phyloP scores from a whole-genome alignment of 352 stramenopile species.

The Pythium phragmiticola region DNA sequence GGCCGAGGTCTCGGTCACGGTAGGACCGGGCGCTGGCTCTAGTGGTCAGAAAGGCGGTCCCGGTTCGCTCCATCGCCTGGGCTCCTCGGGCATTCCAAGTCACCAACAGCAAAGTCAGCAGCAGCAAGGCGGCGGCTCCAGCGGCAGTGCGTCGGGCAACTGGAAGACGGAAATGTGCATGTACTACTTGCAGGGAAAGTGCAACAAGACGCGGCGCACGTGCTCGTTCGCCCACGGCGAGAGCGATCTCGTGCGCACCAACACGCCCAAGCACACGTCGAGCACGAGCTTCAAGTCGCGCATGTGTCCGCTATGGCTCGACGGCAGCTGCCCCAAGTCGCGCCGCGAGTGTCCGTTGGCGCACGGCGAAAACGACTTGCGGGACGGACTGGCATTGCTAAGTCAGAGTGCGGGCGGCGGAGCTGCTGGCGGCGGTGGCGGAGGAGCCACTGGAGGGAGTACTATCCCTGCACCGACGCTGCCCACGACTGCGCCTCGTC shows the following conservation, averaged over 20 bases:
- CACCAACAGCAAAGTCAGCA: conserved; percentile 27
- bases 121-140: conserved; percentile 11
- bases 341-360: conserved; percentile 75
- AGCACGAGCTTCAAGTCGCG: conserved; percentile 71
- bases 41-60: conserved; percentile 4
- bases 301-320: conserved; percentile 75
- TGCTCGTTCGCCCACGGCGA: conserved; percentile 87
- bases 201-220: conserved; percentile 86
- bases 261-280: conserved; percentile 34
- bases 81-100: conserved; percentile 17
- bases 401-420: conserved; percentile 15
- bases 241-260: conserved; percentile 62
- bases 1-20: conserved; percentile 23
- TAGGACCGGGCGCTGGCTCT: conserved; percentile 2
- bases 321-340: conserved; percentile 69
- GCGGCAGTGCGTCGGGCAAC: conserved; percentile 40
- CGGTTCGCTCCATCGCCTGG: conserved; percentile 17
- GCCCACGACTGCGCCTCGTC: conserved; percentile 49
- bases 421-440: neutral
- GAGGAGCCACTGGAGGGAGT: neutral
- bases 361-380: conserved; percentile 75
- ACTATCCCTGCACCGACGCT: conserved; percentile 20
- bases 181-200: conserved; percentile 89
- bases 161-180: conserved; percentile 90
- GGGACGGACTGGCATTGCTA: conserved; percentile 44